phyloP scores from a whole-genome alignment of 2,329 filamentous ascomycete genomes.

The Penicillium janthinellum region DNA sequence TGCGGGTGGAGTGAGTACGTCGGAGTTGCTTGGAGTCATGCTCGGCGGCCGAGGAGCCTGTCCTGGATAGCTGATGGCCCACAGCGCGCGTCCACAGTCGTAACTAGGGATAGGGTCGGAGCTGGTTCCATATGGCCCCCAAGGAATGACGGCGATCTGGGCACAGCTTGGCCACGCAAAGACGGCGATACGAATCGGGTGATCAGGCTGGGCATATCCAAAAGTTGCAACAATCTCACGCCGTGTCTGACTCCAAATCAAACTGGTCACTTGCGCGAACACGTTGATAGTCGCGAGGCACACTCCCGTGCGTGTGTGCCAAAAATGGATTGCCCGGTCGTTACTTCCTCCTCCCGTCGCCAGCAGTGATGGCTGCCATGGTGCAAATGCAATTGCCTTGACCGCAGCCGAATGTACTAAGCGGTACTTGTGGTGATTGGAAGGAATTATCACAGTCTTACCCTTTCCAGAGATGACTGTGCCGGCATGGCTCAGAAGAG shows the following conservation, averaged over 20 bases:
- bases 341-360: slow-evolving; percentile 93
- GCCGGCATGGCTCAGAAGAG: slow-evolving; percentile 29
- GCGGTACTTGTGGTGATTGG: slow-evolving; percentile 66
- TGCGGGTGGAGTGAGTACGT: slow-evolving; percentile 16
- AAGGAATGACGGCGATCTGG: slow-evolving; percentile 82
- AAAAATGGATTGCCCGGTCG: slow-evolving; percentile 95
- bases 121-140: slow-evolving; percentile 60
- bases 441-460: slow-evolving; percentile 52
- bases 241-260: slow-evolving; percentile 84
- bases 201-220: slow-evolving; percentile 87
- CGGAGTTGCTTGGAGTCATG: slow-evolving; percentile 9
- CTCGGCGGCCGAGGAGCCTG: slow-evolving; percentile 49
- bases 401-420: slow-evolving; percentile 85
- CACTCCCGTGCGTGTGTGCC: slow-evolving; percentile 79
- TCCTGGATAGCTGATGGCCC: slow-evolving; percentile 81
- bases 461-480: slow-evolving; percentile 35
- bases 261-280: slow-evolving; percentile 85
- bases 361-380: slow-evolving; percentile 84
- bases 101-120: slow-evolving; percentile 28
- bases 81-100: slow-evolving; percentile 64
- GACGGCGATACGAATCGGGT: slow-evolving; percentile 84
- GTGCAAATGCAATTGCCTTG: slow-evolving; percentile 95
- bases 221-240: slow-evolving; percentile 92
- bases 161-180: slow-evolving; percentile 93
- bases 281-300: slow-evolving; percentile 89